Base-by-base conservation (phyloP, 2,329 filamentous ascomycete genomes). In the Aspergillus felis region DNA sequence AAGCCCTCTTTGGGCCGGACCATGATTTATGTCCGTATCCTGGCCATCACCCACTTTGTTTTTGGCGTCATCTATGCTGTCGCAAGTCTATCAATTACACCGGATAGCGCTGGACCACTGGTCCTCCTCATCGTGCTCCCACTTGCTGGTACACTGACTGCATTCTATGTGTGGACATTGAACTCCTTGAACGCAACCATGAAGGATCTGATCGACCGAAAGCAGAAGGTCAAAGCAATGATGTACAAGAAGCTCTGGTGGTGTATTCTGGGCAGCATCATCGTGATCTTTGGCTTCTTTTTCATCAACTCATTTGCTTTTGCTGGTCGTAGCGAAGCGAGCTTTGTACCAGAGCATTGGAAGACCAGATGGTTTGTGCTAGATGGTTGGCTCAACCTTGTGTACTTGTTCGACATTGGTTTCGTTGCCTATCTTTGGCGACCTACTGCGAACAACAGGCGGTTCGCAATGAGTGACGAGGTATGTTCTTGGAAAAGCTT, bases 231-330 rank as follows among this genome's bases (percentile, higher is more conserved):
- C 67, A 99, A 99, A 74, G 91, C 92, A 50, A 76, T 85, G 76
- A 99, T 99, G 95, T 99, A 97, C 78, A 92, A 90, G 78, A 96
- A 95, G 74, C 85, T 99, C 14, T 99, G 95, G 92, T 99, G 92
- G 92, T 93, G 91, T 73, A 96, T 99, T 59, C 82, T 99, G 49
- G 81, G 85, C 62, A 96, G 90, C 72, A 96, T 99, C 71, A 79
- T 97, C 51, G 91, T 97, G 66, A 97, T 97, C 66, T 99, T 99
- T 67, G 92, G 83, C 57, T 99, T 99, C 80, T 97, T 99, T 82
- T 97, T 99, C 81, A 87, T 97, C 80, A 97, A 97, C 81, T 95
- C 90, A 66, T 92, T 97, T 76, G 91, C 90, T 0, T 96, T 99
- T 72, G 93, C 92, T 51, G 92, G 92, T 12, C 86, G 87, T 50